phyloP scores from a whole-genome alignment of 2,329 filamentous ascomycete species.

The Coleophoma cylindrospora region DNA sequence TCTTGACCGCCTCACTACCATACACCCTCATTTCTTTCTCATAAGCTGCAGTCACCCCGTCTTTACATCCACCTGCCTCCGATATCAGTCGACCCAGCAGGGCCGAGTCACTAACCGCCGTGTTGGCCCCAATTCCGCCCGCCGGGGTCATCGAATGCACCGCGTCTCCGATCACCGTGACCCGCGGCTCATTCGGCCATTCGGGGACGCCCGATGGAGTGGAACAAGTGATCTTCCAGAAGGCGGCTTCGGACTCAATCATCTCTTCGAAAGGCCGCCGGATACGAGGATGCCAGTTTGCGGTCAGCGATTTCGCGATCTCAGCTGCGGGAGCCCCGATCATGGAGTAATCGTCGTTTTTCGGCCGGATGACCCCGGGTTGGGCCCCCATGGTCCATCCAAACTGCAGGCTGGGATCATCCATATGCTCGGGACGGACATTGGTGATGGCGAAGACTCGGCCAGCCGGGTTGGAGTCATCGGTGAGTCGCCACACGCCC shows the following conservation, averaged over 20 bases:
- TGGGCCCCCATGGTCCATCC: constrained; percentile 59
- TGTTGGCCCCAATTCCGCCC: constrained; percentile 52
- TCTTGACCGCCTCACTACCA: constrained; percentile 47
- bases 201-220: constrained; percentile 53
- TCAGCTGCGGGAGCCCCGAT: constrained; percentile 51
- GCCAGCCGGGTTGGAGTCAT: constrained; percentile 41
- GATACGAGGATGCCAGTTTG: constrained; percentile 50
- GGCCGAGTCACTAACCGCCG: constrained; percentile 49
- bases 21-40: constrained; percentile 59
- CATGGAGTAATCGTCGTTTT: constrained; percentile 55
- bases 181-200: constrained; percentile 51
- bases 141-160: constrained; percentile 54
- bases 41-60: constrained; percentile 50
- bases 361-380: constrained; percentile 51
- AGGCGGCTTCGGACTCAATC: constrained; percentile 50
- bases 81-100: constrained; percentile 44
- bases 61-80: constrained; percentile 47
- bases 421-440: constrained; percentile 52
- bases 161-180: constrained; percentile 55
- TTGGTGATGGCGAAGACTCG: constrained; percentile 56
- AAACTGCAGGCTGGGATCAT: constrained; percentile 50
- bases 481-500: constrained; percentile 53
- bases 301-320: constrained; percentile 49
- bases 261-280: constrained; percentile 54
- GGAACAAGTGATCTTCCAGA: constrained; percentile 64